A percentile compares a stretch with the other conserved stretches of the same genome.
These are phyloP conservation scores for Russula abietina DNA, from an alignment of 768 basidiomycete genomes.

Conservation along the genomic window DNA sequence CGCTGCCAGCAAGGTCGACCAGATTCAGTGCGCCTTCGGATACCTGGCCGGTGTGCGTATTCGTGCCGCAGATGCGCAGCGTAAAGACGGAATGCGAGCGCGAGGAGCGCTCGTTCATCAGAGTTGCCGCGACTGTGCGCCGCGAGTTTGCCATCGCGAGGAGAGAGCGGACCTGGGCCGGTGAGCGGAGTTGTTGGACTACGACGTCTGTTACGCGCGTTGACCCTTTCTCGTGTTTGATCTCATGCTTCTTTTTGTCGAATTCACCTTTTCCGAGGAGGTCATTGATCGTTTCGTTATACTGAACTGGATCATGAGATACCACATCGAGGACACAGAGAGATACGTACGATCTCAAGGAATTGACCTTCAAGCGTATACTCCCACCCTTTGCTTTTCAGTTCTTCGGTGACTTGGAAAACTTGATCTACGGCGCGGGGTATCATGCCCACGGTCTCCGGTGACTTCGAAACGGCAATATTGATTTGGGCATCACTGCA, in stretches of 20 bases:
- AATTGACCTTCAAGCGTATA: slow-evolving; percentile 94
- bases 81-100: slow-evolving; percentile 94
- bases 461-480: slow-evolving; percentile 41
- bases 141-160: slow-evolving; percentile 72
- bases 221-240: slow-evolving; percentile 80
- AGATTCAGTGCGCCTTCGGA: slow-evolving; percentile 86
- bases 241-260: slow-evolving; percentile 92
- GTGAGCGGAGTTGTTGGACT: slow-evolving; percentile 61
- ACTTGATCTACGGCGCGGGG: slow-evolving; percentile 90
- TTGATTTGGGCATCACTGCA: not conserved
- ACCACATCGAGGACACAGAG: slow-evolving; percentile 6
- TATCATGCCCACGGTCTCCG: slow-evolving; percentile 76
- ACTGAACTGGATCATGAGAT: slow-evolving; percentile 41
- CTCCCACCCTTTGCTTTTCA: slow-evolving; percentile 82
- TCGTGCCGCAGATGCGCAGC: slow-evolving; percentile 71
- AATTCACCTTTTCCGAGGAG: slow-evolving; percentile 77
- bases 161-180: slow-evolving; percentile 71
- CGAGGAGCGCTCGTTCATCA: slow-evolving; percentile 93
- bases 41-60: slow-evolving; percentile 63
- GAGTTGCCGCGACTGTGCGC: slow-evolving; percentile 82
- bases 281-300: slow-evolving; percentile 93
- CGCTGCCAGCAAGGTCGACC: slow-evolving; percentile 92
- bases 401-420: slow-evolving; percentile 65
- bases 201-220: slow-evolving; percentile 83
- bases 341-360: slow-evolving; percentile 73